Evolutionary conservation across 2,329 filamentous ascomycete species (phyloP), one percentile per base, ranked within the genome.

Genomic region (Bimuria novae-zelandiae): DNA sequence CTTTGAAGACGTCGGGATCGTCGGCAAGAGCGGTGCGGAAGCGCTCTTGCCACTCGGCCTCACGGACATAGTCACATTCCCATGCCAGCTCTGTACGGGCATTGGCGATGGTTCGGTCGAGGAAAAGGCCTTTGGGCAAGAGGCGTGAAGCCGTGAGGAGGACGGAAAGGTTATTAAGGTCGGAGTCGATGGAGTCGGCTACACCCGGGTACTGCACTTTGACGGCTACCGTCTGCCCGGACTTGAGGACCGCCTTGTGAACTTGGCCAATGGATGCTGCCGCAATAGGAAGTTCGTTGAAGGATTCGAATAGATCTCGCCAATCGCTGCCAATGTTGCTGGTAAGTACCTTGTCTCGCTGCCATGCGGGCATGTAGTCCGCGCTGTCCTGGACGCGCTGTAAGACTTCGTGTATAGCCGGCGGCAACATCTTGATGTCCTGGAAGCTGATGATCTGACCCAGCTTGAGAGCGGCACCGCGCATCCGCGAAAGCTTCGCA

Each of bases 371-470:
- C 94, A 99, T 99, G 74, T 97, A 99, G 74, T 99, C 93, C 33
- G 94, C 94, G 51, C 90, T 88, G 72, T 99, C 94, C 71, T 99
- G 94, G 0, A 99, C 94, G 5, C 95, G 87, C 70, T 96, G 92
- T 11, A 99, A 79, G 1, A 99, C 91, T 66, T 93, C 84, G 61
- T 95, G 90, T 44, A 99, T 92, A 1, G 90, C 85, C 0, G 84
- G 84, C 0, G 94, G 94, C 8, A 99, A 83, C 86, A 97, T 92
- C 74, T 96, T 97, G 32, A 90, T 86, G 76, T 99, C 81, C 79
- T 99, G 94, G 69, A 99, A 94, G 72, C 92, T 97, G 81, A 99
- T 89, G 89, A 97, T 94, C 77, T 99, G 94, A 0, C 94, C 95
- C 22, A 99, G 77, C 77, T 99, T 99, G 36, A 99, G 80, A n/a